Evolutionary conservation across 2,329 filamentous ascomycete genomes (phyloP), one percentile per base, ranked within the genome.

Genomic region (Epichloe hybrida): DNA sequence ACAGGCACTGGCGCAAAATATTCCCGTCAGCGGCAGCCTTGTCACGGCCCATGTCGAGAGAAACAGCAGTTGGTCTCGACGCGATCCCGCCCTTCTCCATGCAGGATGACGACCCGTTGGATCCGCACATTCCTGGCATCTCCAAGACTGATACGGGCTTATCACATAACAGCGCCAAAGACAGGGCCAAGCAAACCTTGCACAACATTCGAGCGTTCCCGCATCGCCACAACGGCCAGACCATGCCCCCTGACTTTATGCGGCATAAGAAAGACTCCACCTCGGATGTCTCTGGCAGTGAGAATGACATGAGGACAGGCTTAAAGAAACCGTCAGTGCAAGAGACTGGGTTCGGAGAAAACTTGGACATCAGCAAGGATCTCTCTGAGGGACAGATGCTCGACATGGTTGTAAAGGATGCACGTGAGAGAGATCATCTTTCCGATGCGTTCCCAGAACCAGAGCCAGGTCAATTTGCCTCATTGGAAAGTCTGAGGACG

Each of bases 1-100:
- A 95, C 65, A 80, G 82, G 13, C 73, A 87, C 59, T 88, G 88
- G 61, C 76, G 79, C 46, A 83, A 78, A 52, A 79, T 96, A 13
- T 94, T 86, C 55, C 74, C 79, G 1, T 66, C 68, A 21, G 57
- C 59, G 5, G 57, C 54, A 37, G 59, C 61, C 21, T 46, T 60
- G 39, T 62, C 57, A 35, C 58, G 62, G 12, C 62, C 65, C 17
- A 58, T 62, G 49, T 64, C 66, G 3, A 59, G 59, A 35, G 64
- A 66, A 37, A 58, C 57, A 0, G 39, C n/a, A n/a, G 59, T 66
- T 5, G 63, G 64, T 12, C 37, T 50, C 9, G 55, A 58, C 31
- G 54, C 55, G 7, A 52, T 58, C 8, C 56, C 60, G 5, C 56
- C 64, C 2, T 62, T 62, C 27, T 57, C 55, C 4, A 59, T 59